Base-by-base conservation (phyloP, 441 rosid genomes). In the Arabidopsis lyrata region DNA sequence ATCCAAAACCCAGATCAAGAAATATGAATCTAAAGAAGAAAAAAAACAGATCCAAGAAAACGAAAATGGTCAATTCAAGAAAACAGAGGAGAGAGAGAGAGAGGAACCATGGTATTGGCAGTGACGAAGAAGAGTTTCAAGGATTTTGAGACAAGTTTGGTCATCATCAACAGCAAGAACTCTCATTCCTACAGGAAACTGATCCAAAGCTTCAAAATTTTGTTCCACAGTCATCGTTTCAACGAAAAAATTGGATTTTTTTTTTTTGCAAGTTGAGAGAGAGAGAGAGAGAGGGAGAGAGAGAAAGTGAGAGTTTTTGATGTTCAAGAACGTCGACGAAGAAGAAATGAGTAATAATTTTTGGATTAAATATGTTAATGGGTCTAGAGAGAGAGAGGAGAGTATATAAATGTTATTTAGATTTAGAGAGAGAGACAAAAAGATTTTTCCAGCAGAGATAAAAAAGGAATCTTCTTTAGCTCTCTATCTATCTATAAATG, bases 91-190 rank as follows among this genome's bases (percentile, higher is more conserved):
- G 61, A 63, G 35, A 16, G 61, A 63, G 35, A 47, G 57, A 50
- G 16, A 65, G 68, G 67, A 73, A 95, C 99, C 98, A 47, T 86
- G 74, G 61, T 95, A 93, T 70, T 91, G 88, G 85, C 98, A 95
- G 42, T 75, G 80, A 79, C 89, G 88, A 79, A 95, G 99, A 68
- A 93, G 75, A 45, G 83, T 77, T 82, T 90, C 86, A n/a, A 95
- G 80, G 63, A 93, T 64, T 50, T 69, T 72, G 50, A 95, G 96
- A 75, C 95, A 93, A 72, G 95, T 87, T 8, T 90, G 95, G 80
- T 93, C 97, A 65, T 95, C 98, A 61, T 95, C 99, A 62, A 93
- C 97, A 13, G 98, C 98, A 79, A 95, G 85, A 80, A 95, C 96
- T 63, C 97, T 85, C 94, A 95, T 87, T 45, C 97, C 99, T 12